phyloP scores from a whole-genome alignment of 2,329 filamentous ascomycete genomes.

The Sphaerostilbella broomeana region DNA sequence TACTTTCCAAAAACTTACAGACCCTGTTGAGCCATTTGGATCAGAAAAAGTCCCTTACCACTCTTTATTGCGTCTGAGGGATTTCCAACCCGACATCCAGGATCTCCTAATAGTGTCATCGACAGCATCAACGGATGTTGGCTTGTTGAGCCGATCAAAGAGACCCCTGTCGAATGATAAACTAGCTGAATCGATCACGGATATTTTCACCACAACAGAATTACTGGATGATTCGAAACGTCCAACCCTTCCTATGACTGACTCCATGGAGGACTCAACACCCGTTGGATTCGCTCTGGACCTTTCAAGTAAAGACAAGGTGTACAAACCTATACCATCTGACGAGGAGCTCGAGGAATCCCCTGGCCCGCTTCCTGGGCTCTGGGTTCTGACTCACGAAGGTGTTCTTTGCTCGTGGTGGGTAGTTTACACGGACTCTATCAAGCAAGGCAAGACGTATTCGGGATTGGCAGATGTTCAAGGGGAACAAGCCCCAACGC shows the following conservation, averaged over 20 bases:
- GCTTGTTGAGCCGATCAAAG: conserved; percentile 68
- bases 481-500: conserved; percentile 26
- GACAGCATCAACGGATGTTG: conserved; percentile 72
- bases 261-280: conserved; percentile 57
- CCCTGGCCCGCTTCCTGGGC: conserved; percentile 69
- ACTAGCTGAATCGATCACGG: conserved; percentile 51
- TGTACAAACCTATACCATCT: conserved; percentile 67
- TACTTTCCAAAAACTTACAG: conserved; percentile 65
- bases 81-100: conserved; percentile 73
- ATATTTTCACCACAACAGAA: conserved; percentile 67
- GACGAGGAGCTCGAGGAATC: conserved; percentile 76
- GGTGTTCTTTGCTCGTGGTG: conserved; percentile 84
- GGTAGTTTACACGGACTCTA: conserved; percentile 83
- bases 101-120: conserved; percentile 79
- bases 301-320: conserved; percentile 73
- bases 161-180: conserved; percentile 56
- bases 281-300: conserved; percentile 77
- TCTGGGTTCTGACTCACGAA: conserved; percentile 83
- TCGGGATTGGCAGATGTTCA: conserved; percentile 55
- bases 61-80: conserved; percentile 67
- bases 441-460: conserved; percentile 67
- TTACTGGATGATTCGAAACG: conserved; percentile 67
- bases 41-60: conserved; percentile 65
- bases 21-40: conserved; percentile 68
- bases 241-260: conserved; percentile 67